Evolutionary conservation across 1,284 basidiomycete genomes (phyloP), one percentile per base, ranked within the genome.

Genomic region (Microstroma glucosiphilum): DNA sequence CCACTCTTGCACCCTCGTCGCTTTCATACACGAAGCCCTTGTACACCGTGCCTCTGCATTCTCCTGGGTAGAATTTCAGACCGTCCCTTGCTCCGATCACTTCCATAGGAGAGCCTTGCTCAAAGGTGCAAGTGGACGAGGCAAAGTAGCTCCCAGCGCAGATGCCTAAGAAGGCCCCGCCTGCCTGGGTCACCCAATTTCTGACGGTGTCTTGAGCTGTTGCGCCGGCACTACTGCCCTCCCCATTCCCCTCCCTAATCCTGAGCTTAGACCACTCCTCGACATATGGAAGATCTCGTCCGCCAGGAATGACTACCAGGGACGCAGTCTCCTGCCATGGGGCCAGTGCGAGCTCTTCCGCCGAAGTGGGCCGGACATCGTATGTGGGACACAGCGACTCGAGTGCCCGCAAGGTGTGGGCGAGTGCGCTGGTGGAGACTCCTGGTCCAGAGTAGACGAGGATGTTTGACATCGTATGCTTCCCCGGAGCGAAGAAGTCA

Each of bases 111-210:
- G 82, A 82, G 23, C 40, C 83, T 9, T 80, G 66, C 65, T 85
- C 84, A 75, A 85, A 85, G 59, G 78, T 79, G 55, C 85, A 81
- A 55, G 77, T 69, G 6, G 61, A 63, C 6, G 82, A 82, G 2
- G 81, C 83, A 70, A 83, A 86, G 75, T 85, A 85, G 0, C 83
- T 84, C 4, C 85, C 84, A 3, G 85, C 86, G 60, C 86, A 87
- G 23, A 91, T 82, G 6, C 85, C 86, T 7, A 91, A 78, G 65
- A 86, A 86, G 37, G 80, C 80, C 2, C 92, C 92, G 0, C 92
- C 73, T 11, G 30, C 89, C 6, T 81, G 71, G 56, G 86, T 82
- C 9, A 90, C 85, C 69, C 85, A 94, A 12, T 82, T 81, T 58
- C 82, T 83, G 58, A 26, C 19, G 23, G 26, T 25, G 9, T 6